Evolutionary conservation across 805 yeast genomes (phyloP).

Genomic region (Ascoidea rubescens): DNA sequence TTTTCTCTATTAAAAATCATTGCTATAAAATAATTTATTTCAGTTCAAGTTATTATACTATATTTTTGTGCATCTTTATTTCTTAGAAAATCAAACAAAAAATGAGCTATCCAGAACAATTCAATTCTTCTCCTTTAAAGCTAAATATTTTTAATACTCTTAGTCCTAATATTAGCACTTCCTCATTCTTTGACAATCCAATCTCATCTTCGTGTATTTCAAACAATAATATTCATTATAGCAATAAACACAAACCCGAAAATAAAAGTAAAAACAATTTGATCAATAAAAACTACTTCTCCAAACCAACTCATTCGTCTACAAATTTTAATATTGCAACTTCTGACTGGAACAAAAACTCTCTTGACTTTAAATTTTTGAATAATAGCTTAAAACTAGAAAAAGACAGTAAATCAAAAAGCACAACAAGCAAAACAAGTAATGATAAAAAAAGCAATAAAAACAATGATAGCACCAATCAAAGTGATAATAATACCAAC

Average conservation of each 20-base stretch:
- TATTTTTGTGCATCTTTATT: no score
- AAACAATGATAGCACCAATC: background rate
- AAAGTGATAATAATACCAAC: background rate
- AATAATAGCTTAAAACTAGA: slow-evolving; percentile 9
- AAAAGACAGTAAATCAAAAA: slow-evolving; percentile 12
- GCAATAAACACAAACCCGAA: background rate
- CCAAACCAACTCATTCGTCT: slow-evolving; percentile 19
- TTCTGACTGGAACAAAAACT: slow-evolving; percentile 20
- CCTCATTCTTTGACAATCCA: background rate
- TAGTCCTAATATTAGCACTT: background rate
- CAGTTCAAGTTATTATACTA: no score
- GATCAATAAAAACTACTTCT: background rate
- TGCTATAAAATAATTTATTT: no score
- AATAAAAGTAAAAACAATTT: no score
- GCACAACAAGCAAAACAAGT: slow-evolving; percentile 16
- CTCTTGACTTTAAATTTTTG: slow-evolving; percentile 8
- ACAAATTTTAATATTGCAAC: slow-evolving; percentile 30
- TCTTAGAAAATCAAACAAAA: no score
- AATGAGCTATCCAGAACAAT: background rate
- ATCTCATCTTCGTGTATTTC: no score
- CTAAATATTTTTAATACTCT: background rate
- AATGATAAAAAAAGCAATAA: background rate
- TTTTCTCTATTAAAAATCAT: no score
- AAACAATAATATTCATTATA: no score
- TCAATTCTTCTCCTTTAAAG: background rate